Evolutionary conservation across 2,329 filamentous ascomycete species (phyloP).

Genomic region (Sporothrix pallida): DNA sequence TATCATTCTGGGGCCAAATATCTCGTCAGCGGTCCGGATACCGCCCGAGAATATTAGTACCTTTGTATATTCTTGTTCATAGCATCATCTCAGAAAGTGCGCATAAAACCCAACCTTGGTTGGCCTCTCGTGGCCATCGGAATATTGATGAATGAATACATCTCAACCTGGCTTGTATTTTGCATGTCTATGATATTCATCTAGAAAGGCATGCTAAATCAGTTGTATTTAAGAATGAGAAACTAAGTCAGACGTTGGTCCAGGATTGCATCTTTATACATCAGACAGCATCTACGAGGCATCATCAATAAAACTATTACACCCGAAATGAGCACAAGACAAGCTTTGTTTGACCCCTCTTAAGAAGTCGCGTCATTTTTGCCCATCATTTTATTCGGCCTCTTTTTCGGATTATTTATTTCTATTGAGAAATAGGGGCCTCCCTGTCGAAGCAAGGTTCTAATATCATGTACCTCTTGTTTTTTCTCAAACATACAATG

Average conservation of each 20-base stretch:
- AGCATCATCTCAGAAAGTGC: too few relatives aligned
- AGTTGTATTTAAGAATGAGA: not conserved
- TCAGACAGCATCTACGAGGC: not conserved
- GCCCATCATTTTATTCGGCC: constrained; percentile 5
- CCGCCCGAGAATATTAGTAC: not conserved
- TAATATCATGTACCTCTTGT: not conserved
- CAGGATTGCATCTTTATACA: too few relatives aligned
- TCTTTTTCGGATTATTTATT: constrained; percentile 29
- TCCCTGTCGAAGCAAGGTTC: not conserved
- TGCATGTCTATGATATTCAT: not conserved
- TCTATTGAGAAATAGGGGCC: not conserved
- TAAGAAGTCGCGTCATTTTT: not conserved
- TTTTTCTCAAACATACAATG: not conserved
- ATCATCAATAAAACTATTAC: not conserved
- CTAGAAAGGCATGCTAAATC: not conserved
- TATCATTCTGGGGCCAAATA: not conserved
- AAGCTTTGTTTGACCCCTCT: not conserved
- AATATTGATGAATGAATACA: not conserved
- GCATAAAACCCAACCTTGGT: too few relatives aligned
- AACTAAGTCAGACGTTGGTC: not conserved
- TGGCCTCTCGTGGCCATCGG: too few relatives aligned
- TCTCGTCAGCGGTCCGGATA: not conserved
- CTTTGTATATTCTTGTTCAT: not conserved
- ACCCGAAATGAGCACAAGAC: constrained; percentile 21
- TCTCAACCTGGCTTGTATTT: not conserved